These are phyloP conservation scores for Cladosporium sp. DNA, from an alignment of 2,329 filamentous ascomycete species.

Conservation along the genomic window DNA sequence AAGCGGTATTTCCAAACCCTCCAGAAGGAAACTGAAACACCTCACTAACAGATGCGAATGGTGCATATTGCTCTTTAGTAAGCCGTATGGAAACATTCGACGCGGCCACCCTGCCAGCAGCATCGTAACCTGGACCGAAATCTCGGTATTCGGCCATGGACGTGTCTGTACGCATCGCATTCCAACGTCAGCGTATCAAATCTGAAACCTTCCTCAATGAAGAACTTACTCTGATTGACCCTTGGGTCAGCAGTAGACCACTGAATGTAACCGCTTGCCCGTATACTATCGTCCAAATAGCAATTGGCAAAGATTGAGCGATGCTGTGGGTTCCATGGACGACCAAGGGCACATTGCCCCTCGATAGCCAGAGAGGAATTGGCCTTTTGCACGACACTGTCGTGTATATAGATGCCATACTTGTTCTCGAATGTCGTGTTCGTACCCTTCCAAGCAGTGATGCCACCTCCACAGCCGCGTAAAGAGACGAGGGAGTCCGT, in stretches of 20 bases:
- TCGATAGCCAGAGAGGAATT: slow-evolving; percentile 42
- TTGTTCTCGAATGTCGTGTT: slow-evolving; percentile 62
- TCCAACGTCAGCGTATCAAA: background rate
- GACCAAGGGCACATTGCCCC: slow-evolving; percentile 51
- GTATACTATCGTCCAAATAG: slow-evolving; percentile 51
- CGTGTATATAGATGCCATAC: slow-evolving; percentile 60
- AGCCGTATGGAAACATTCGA: slow-evolving; percentile 44
- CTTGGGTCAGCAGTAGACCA: slow-evolving; percentile 43
- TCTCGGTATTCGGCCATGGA: slow-evolving; percentile 52
- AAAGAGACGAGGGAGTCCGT: slow-evolving; percentile 49
- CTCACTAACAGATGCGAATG: slow-evolving; percentile 35
- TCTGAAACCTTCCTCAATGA: background rate
- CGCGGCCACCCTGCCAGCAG: slow-evolving; percentile 37
- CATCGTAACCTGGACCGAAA: slow-evolving; percentile 46
- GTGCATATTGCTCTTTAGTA: slow-evolving; percentile 31
- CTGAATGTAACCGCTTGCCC: slow-evolving; percentile 49
- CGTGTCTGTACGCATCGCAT: slow-evolving; percentile 30
- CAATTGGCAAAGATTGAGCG: slow-evolving; percentile 51
- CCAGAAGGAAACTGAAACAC: slow-evolving; percentile 44
- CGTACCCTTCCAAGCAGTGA: slow-evolving; percentile 63
- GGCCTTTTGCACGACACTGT: slow-evolving; percentile 48
- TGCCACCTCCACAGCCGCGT: slow-evolving; percentile 58
- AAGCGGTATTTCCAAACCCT: slow-evolving; percentile 39
- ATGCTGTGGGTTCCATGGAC: slow-evolving; percentile 57
- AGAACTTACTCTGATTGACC: slow-evolving; percentile 27